Base-by-base conservation (phyloP, 164 flowering plant species). In the Tetrastigma voinierianum region DNA sequence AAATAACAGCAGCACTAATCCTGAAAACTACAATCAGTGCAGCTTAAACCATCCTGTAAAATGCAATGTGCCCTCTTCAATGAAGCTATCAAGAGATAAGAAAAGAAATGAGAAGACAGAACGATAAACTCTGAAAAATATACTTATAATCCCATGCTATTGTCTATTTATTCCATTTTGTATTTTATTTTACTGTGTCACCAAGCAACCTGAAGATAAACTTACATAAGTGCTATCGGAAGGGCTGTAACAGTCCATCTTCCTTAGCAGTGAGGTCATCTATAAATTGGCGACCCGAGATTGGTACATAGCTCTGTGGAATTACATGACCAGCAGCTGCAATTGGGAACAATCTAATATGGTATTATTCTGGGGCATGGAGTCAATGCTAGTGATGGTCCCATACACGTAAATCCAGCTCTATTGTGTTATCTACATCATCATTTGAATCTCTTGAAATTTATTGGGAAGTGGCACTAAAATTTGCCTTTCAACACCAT, bases 221-320 rank as follows among this genome's bases (percentile, higher is more conserved):
- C 97, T 84, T 81, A 93, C 98, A 67, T 62, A 74, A 71, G 69
- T 66, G 77, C 62, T 78, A 60, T 87, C 95, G 52, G 81, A 49
- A 47, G 62, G 75, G 73, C 65, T 82, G 80, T 82, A n/a, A 81
- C 44, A 77, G 61, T 13, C 73, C 74, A 73, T 88, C 94, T 73
- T 91, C 96, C 76, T 89, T 97, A 23, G 91, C 83, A 69, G 92
- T 81, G 54, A 93, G 92, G 54, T 93, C 94, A 78, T 93, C 98
- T 96, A 93, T 87, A 78, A 93, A 91, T 77, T 90, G 98, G 86
- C 97, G 91, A 2, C 88, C 94, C 63, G 97, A 84, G 61, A 93
- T 81, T 65, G 96, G 96, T 56, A 81, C 89, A 82, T 86, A 93
- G 79, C 89, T 91, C 55, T 88, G 98, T 25, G 98, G 91, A 76